A percentile compares a stretch with the other conserved stretches of the same genome.
phyloP scores from a whole-genome alignment of 164 flowering plant genomes.

The Warburgia ugandensis region DNA sequence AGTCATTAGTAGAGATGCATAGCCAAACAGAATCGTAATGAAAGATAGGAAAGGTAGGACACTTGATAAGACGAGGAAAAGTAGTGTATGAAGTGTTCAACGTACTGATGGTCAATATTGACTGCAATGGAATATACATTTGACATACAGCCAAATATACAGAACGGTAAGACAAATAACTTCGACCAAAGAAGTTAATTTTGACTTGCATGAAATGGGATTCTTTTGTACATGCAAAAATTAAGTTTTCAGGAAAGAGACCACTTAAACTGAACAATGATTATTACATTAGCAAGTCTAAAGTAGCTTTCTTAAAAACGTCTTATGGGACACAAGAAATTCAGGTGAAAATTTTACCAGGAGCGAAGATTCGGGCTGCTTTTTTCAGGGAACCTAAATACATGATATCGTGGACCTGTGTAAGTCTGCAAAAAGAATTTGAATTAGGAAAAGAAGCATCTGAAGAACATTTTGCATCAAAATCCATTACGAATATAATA shows the following conservation, averaged over 20 bases:
- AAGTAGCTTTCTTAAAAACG: neutral
- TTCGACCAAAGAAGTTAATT: too few species aligned
- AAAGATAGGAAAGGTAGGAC: too few species aligned
- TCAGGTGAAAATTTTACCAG: constrained; percentile 36
- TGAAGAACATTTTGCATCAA: neutral
- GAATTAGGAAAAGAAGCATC: neutral
- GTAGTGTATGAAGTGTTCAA: too few species aligned
- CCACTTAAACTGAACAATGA: neutral
- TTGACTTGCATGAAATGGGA: too few species aligned
- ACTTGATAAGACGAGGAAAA: too few species aligned
- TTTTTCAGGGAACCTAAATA: constrained; percentile 81
- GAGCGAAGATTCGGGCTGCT: constrained; percentile 79
- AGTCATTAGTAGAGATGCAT: too few species aligned
- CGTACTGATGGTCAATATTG: too few species aligned
- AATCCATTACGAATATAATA: neutral
- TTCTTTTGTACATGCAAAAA: too few species aligned
- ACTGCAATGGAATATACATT: too few species aligned
- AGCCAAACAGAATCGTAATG: too few species aligned
- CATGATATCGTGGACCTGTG: constrained; percentile 78
- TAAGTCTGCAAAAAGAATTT: constrained; percentile 1
- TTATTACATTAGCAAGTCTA: neutral
- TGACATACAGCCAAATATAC: too few species aligned
- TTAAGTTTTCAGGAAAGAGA: neutral
- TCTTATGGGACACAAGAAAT: neutral
- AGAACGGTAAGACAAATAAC: too few species aligned